Percentiles rank a stretch among this genome's conserved stretches.
These are phyloP conservation scores for Arabidopsis hybrid DNA, from an alignment of 441 rosid genomes.

Conservation along the genomic window DNA sequence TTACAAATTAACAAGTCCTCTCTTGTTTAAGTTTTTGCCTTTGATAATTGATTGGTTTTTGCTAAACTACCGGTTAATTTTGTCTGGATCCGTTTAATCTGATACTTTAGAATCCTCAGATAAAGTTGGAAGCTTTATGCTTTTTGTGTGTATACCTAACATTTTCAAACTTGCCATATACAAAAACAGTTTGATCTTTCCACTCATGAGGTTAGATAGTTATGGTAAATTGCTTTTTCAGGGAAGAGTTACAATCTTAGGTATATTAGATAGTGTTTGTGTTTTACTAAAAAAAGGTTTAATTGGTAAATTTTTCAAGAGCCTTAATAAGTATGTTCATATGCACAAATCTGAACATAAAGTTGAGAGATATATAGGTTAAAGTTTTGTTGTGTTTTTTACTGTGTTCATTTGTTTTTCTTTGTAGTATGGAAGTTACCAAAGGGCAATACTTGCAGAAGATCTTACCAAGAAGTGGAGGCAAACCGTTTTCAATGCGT, in stretches of 20 bases:
- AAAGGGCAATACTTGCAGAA: conserved; percentile 70
- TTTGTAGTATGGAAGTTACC: conserved; percentile 76
- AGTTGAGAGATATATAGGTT: neutral
- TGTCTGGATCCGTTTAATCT: neutral
- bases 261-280: conserved; percentile 20
- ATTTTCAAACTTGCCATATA: conserved; percentile 7
- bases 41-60: conserved; percentile 6
- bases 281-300: neutral
- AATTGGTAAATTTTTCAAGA: neutral
- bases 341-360: neutral
- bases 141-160: conserved; percentile 23
- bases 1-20: conserved; percentile 8
- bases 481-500: conserved; percentile 60
- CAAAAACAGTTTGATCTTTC: conserved; percentile 19
- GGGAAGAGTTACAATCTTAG: conserved; percentile 15
- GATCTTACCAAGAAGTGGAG: conserved; percentile 89
- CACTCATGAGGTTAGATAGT: conserved; percentile 5
- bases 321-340: neutral
- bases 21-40: neutral
- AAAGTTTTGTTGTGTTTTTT: neutral
- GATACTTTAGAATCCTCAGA: conserved; percentile 22
- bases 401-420: conserved; percentile 6
- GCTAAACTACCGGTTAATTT: conserved; percentile 28
- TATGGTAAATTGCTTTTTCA: conserved; percentile 16
- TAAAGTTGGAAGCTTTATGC: conserved; percentile 45